Conservation (phyloP, 192 early-diverging fungal species). For the Pilobolus umbonatus region DNA sequence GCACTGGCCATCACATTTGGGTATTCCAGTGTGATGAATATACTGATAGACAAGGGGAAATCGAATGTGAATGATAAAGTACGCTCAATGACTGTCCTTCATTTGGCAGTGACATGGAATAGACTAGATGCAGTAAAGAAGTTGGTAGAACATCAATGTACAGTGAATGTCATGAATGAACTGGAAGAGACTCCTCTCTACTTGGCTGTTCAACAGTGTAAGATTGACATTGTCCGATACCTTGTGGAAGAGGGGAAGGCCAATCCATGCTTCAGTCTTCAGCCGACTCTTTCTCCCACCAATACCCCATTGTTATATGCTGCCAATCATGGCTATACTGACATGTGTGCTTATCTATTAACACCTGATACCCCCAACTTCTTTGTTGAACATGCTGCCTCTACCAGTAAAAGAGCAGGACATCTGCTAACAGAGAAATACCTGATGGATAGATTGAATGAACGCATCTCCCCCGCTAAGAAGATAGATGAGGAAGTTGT, state of each 20-base stretch:
- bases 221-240: conserved; percentile 33
- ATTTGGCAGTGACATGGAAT: conserved; percentile 37
- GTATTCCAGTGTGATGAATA: conserved; percentile 1
- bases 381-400: conserved; percentile 22
- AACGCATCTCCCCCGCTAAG: neutral
- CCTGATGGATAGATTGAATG: neutral
- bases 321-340: conserved; percentile 34
- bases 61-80: conserved; percentile 24
- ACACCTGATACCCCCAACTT: conserved; percentile 23
- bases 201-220: conserved; percentile 35
- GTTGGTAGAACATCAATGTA: conserved; percentile 18
- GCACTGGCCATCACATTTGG: conserved; percentile 33
- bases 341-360: conserved; percentile 29
- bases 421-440: conserved; percentile 6
- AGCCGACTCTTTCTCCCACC: neutral
- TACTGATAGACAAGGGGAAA: conserved; percentile 17
- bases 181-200: conserved; percentile 34
- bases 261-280: conserved; percentile 21
- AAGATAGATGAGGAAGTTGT: neutral
- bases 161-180: conserved; percentile 27
- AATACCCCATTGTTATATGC: conserved; percentile 34
- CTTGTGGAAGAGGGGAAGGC: conserved; percentile 23
- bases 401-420: conserved; percentile 13
- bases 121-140: conserved; percentile 26
- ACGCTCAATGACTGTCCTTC: conserved; percentile 22